A percentile compares a stretch with the other conserved stretches of the same genome.
Conservation (phyloP, 1,284 basidiomycete species). For the Vanrija pseudolonga region DNA sequence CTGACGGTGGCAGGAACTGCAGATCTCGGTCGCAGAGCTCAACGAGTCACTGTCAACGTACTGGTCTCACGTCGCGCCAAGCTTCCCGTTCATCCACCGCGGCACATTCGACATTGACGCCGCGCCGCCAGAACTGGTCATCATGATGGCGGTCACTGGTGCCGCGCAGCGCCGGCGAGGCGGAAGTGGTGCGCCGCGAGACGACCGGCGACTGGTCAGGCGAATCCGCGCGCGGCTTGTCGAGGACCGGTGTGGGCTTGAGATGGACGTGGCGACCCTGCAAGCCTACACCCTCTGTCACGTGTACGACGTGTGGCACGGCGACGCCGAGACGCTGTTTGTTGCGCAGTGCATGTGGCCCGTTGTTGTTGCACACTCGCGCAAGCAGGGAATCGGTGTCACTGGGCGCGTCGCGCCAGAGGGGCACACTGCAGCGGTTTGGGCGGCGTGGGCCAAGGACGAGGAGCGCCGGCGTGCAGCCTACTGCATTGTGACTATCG, state of each 20-base stretch:
- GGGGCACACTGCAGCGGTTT: conserved; percentile 26
- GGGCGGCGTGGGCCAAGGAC: conserved; percentile 42
- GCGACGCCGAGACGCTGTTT: conserved; percentile 31
- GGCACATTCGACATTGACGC: conserved; percentile 34
- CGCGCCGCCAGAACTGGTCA: conserved; percentile 29
- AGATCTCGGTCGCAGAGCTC: conserved; percentile 20
- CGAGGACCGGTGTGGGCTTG: conserved; percentile 31
- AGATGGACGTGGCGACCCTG: conserved; percentile 35
- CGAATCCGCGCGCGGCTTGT: conserved; percentile 29
- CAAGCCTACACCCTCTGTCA: conserved; percentile 40
- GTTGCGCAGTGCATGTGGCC: conserved; percentile 44
- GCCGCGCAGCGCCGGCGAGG: conserved; percentile 6
- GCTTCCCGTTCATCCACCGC: conserved; percentile 41
- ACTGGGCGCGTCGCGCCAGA: conserved; percentile 9
- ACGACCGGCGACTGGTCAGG: conserved; percentile 15
- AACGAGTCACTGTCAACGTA: conserved; percentile 25
- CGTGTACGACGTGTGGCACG: conserved; percentile 40
- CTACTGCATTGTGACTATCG: conserved; percentile 36
- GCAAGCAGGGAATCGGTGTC: conserved; percentile 43
- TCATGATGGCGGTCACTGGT: conserved; percentile 39
- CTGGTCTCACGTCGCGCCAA: conserved; percentile 34
- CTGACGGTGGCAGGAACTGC: conserved; percentile 16
- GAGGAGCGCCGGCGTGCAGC: conserved; percentile 40
- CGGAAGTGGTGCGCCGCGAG: not conserved
- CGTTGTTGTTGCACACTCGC: conserved; percentile 36